Evolutionary conservation across 1,284 basidiomycete genomes (phyloP).

Genomic region (Lentinula novae-zelandiae): DNA sequence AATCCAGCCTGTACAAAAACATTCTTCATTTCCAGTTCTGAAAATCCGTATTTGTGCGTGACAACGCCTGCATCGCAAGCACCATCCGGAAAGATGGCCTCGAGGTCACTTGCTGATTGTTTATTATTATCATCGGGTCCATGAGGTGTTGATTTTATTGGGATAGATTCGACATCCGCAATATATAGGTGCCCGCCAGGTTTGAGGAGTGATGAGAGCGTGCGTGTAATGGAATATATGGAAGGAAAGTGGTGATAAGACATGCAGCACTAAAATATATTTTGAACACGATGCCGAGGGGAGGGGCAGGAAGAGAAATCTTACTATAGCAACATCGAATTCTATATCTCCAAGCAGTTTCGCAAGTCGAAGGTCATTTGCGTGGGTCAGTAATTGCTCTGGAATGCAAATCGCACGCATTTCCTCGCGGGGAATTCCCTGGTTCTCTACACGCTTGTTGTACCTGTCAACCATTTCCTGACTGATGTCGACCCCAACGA

Average conservation of each 20-base stretch:
- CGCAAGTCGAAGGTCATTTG: not conserved
- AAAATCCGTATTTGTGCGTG: slow-evolving; percentile 16
- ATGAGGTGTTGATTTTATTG: not conserved
- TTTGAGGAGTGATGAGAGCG: slow-evolving; percentile 52
- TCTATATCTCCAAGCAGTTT: not conserved
- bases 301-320: slow-evolving; percentile 11
- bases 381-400: not conserved
- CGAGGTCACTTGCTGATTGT: slow-evolving; percentile 1
- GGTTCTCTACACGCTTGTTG: slow-evolving; percentile 50
- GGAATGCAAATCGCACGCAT: slow-evolving; percentile 38
- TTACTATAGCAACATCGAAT: slow-evolving; percentile 16
- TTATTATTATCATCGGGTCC: not conserved
- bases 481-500: slow-evolving; percentile 72
- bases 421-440: slow-evolving; percentile 54
- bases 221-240: slow-evolving; percentile 38
- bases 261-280: slow-evolving; percentile 48
- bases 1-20: slow-evolving; percentile 15
- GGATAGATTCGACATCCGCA: slow-evolving; percentile 40
- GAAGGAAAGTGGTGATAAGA: slow-evolving; percentile 67
- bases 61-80: slow-evolving; percentile 15
- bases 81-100: slow-evolving; percentile 19
- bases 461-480: slow-evolving; percentile 61
- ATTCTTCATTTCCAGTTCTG: slow-evolving; percentile 7
- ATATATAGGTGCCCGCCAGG: slow-evolving; percentile 61
- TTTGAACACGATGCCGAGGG: not conserved